Evolutionary conservation across 805 yeast genomes (phyloP).

Genomic region (Pichia thaimueangensis): DNA sequence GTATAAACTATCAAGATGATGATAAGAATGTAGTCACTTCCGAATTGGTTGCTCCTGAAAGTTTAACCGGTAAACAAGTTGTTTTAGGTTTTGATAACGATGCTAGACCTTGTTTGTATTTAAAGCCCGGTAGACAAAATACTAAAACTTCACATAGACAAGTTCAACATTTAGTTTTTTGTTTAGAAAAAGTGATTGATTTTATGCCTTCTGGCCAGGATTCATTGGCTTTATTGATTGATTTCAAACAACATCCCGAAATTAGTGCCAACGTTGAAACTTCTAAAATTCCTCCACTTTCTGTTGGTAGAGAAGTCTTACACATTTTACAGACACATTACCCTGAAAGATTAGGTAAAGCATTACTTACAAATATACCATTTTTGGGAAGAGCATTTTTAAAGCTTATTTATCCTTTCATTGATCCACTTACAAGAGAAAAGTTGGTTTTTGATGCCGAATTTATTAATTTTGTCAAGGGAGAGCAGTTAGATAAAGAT

Average conservation of each 20-base stretch:
- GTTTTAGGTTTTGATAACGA: conserved; percentile 87
- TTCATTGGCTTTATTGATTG: conserved; percentile 83
- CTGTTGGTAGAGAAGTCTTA: conserved; percentile 85
- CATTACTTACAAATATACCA: conserved; percentile 86
- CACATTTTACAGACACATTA: conserved; percentile 94
- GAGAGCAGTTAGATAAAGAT: conserved; percentile 70
- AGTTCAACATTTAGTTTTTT: conserved; percentile 91
- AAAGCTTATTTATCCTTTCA: conserved; percentile 88
- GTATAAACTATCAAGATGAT: conserved; percentile 47
- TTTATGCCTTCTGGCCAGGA: conserved; percentile 97
- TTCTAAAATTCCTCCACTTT: conserved; percentile 80
- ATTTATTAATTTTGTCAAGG: conserved; percentile 74
- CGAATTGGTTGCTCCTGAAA: conserved; percentile 54
- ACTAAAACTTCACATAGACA: conserved; percentile 86
- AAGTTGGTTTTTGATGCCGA: conserved; percentile 91
- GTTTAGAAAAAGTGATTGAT: conserved; percentile 88
- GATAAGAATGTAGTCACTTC: conserved; percentile 45
- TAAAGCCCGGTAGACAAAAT: conserved; percentile 93
- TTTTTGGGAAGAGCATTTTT: conserved; percentile 90
- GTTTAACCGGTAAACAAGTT: conserved; percentile 88
- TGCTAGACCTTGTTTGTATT: conserved; percentile 84
- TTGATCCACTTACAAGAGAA: conserved; percentile 91
- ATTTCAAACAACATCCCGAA: conserved; percentile 76
- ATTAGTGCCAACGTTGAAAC: conserved; percentile 42
- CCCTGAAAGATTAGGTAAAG: conserved; percentile 94